A percentile compares a stretch with the other conserved stretches of the same genome.
Evolutionary conservation across 306 rosid genomes (phyloP).

Genomic region (Bauhinia variegata): DNA sequence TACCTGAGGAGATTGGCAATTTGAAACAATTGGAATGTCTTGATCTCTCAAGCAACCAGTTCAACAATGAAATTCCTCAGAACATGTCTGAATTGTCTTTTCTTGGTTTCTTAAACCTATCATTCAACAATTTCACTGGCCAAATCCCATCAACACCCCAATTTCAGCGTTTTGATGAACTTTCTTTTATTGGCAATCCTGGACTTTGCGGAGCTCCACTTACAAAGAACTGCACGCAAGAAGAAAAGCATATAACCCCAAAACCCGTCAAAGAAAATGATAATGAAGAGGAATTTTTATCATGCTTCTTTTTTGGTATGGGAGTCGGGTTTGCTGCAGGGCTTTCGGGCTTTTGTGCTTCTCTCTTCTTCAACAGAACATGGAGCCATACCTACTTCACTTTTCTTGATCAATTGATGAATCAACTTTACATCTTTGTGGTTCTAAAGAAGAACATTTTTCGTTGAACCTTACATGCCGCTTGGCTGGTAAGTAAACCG

Average conservation of each 20-base stretch:
- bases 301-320: neutral
- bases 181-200: too few species aligned
- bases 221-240: neutral
- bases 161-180: neutral
- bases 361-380: too few species aligned
- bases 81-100: too few species aligned
- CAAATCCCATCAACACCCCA: neutral
- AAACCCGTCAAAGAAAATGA: neutral
- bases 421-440: too few species aligned
- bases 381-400: too few species aligned
- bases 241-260: too few species aligned
- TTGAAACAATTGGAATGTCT: slow-evolving; percentile 9
- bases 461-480: too few species aligned
- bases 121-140: too few species aligned
- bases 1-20: slow-evolving; percentile 5
- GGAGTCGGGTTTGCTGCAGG: slow-evolving; percentile 32
- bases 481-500: too few species aligned
- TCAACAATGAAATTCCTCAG: slow-evolving; percentile 27
- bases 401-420: too few species aligned
- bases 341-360: neutral
- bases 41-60: neutral
- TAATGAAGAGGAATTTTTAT: neutral
- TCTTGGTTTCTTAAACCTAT: too few species aligned
- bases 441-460: too few species aligned
- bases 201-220: neutral